Evolutionary conservation across 352 stramenopile species (phyloP).

Genomic region (Phytopythium oedochilum): DNA sequence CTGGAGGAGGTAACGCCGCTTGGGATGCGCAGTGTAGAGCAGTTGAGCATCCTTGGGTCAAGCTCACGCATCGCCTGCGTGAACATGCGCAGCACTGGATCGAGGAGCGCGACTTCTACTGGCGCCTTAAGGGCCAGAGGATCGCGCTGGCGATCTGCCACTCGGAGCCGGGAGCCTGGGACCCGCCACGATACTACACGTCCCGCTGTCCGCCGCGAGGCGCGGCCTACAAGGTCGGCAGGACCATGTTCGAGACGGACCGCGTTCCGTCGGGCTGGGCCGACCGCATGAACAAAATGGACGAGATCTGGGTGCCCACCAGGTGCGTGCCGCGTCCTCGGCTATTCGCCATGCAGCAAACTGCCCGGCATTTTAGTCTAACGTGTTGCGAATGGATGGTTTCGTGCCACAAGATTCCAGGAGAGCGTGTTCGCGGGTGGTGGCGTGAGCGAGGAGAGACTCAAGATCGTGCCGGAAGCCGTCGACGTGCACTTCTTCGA

Average conservation of each 20-base stretch:
- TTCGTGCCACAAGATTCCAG: slow-evolving; percentile 71
- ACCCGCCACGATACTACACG: slow-evolving; percentile 67
- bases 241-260: slow-evolving; percentile 96
- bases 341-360: no score
- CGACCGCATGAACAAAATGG: slow-evolving; percentile 86
- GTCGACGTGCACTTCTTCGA: slow-evolving; percentile 90
- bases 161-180: slow-evolving; percentile 91
- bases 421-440: slow-evolving; percentile 63
- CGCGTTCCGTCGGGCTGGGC: slow-evolving; percentile 87
- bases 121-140: slow-evolving; percentile 29
- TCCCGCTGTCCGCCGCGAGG: slow-evolving; percentile 53
- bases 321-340: no score
- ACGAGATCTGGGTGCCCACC: slow-evolving; percentile 93
- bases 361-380: no score
- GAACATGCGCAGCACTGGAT: slow-evolving; percentile 56
- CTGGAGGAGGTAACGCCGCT: slow-evolving; percentile 26
- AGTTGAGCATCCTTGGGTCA: background rate
- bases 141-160: slow-evolving; percentile 86
- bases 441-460: slow-evolving; percentile 38
- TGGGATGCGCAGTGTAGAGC: background rate
- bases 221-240: slow-evolving; percentile 64
- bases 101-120: slow-evolving; percentile 66
- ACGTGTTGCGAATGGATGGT: no score
- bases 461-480: slow-evolving; percentile 83
- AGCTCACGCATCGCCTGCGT: background rate